These are phyloP conservation scores for Thoreauomyces humboldtii DNA, from an alignment of 192 early-diverging fungal genomes.

Conservation along the genomic window DNA sequence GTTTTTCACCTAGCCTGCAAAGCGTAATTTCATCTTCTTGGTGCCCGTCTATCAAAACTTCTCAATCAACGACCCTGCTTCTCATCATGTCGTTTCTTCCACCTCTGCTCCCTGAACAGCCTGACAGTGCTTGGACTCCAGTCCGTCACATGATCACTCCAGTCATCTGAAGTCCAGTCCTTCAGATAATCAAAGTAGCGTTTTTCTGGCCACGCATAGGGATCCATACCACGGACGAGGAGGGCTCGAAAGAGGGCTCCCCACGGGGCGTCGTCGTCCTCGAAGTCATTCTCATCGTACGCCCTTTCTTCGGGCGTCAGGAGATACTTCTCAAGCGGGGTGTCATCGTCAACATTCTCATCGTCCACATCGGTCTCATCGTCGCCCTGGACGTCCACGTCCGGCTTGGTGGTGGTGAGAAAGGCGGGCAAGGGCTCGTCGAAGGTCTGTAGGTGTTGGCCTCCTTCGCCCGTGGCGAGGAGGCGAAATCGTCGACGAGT, in stretches of 20 bases:
- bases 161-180: no score
- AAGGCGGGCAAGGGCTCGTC: not conserved
- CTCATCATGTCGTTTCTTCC: not conserved
- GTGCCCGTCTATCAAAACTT: no score
- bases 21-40: no score
- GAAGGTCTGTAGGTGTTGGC: not conserved
- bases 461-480: not conserved
- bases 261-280: constrained; percentile 1
- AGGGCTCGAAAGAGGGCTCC: not conserved
- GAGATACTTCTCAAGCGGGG: not conserved
- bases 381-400: not conserved
- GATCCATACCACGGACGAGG: constrained; percentile 1
- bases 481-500: not conserved
- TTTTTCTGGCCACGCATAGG: not conserved
- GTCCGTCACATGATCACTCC: not conserved
- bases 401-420: no score
- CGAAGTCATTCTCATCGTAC: not conserved
- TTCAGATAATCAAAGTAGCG: not conserved
- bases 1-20: no score
- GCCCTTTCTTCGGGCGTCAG: constrained; percentile 1
- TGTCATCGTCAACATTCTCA: not conserved
- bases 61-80: no score
- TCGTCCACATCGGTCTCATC: not conserved
- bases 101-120: not conserved
- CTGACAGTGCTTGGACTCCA: not conserved